phyloP scores from a whole-genome alignment of 106 monocot species.

The Posidonia australis region DNA sequence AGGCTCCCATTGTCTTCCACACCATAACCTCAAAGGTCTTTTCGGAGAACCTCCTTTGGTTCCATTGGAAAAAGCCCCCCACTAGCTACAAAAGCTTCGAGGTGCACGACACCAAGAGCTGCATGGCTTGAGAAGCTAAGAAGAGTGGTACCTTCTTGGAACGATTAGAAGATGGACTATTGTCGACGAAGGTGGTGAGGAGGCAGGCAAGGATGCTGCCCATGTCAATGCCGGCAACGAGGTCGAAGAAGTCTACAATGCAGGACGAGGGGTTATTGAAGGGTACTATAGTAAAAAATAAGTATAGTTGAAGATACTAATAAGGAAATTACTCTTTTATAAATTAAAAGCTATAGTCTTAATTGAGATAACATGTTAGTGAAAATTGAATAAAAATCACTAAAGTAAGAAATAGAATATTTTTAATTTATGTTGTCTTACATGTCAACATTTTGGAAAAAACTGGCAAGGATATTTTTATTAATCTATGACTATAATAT shows the following conservation, averaged over 20 bases:
- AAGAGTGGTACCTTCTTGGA: conserved; percentile 1
- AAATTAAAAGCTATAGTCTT: too few species aligned
- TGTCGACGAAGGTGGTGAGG: conserved; percentile 10
- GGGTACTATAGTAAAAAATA: too few species aligned
- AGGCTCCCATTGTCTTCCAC: neutral
- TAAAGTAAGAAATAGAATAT: too few species aligned
- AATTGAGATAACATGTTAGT: too few species aligned
- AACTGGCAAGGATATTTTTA: too few species aligned
- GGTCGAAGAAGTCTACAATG: conserved; percentile 28
- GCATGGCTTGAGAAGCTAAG: conserved; percentile 19
- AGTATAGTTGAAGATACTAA: too few species aligned
- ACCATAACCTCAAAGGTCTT: conserved; percentile 17
- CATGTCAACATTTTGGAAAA: too few species aligned
- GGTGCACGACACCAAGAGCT: conserved; percentile 3
- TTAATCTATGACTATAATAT: too few species aligned
- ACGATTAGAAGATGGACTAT: neutral
- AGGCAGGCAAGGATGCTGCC: conserved; percentile 31
- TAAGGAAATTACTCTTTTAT: too few species aligned
- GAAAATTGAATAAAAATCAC: too few species aligned
- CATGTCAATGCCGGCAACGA: conserved; percentile 28
- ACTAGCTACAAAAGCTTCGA: conserved; percentile 3
- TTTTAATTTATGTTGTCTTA: too few species aligned
- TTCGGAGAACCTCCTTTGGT: conserved; percentile 2
- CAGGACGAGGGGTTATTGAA: conserved; percentile 17
- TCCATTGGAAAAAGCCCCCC: conserved; percentile 5